These are phyloP conservation scores for Talaromyces atroroseus DNA, from an alignment of 2,329 filamentous ascomycete genomes.

Conservation along the genomic window DNA sequence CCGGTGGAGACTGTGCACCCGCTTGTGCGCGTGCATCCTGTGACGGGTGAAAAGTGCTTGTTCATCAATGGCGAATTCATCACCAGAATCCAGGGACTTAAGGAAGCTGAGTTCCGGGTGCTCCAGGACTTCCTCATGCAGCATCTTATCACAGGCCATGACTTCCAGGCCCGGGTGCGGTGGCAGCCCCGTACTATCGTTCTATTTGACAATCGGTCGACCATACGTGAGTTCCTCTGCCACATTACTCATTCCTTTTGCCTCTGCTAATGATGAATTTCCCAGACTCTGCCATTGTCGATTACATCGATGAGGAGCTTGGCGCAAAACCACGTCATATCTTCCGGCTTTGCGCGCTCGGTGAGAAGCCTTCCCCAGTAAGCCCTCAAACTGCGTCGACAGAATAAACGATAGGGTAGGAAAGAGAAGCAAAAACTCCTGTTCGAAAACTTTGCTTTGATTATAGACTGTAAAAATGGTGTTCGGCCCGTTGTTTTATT, in stretches of 20 bases:
- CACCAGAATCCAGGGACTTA: conserved; percentile 43
- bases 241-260: not conserved
- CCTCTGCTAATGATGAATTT: conserved; percentile 14
- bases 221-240: conserved; percentile 38
- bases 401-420: not conserved
- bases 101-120: conserved; percentile 42
- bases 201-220: conserved; percentile 46
- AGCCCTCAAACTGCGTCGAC: not conserved
- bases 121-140: conserved; percentile 46
- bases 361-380: conserved; percentile 46
- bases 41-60: conserved; percentile 45
- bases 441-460: not conserved
- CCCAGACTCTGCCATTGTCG: conserved; percentile 47
- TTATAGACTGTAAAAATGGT: not conserved
- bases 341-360: conserved; percentile 47
- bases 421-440: not conserved
- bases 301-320: conserved; percentile 44
- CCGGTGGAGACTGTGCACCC: conserved; percentile 43
- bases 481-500: not conserved
- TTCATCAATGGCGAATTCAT: conserved; percentile 48
- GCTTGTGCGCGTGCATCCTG: conserved; percentile 44
- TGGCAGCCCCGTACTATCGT: conserved; percentile 49
- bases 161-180: conserved; percentile 44
- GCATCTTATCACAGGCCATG: conserved; percentile 43
- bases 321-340: conserved; percentile 45